Conservation (phyloP, 371 early-diverging fungal genomes). For the Mortierella sp. region DNA sequence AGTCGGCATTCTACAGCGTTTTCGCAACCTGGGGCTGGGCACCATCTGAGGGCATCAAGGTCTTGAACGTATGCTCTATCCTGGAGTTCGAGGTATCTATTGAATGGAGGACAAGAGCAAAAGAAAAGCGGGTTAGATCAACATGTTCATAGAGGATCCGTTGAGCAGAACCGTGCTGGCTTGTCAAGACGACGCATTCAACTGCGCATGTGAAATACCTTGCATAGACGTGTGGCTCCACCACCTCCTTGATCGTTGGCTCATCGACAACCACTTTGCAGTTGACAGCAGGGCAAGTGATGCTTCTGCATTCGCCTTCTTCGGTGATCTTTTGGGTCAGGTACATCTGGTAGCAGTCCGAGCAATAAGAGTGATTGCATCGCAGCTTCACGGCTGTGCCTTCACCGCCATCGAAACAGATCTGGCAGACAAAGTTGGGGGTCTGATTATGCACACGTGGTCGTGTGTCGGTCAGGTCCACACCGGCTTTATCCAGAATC, state of each 20-base stretch:
- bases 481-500: conserved; percentile 78
- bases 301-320: conserved; percentile 87
- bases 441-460: conserved; percentile 30
- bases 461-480: conserved; percentile 61
- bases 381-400: conserved; percentile 74
- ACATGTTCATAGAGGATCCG: conserved; percentile 49
- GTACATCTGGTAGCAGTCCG: conserved; percentile 85
- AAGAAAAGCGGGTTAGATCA: neutral
- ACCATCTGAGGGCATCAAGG: conserved; percentile 85
- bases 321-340: conserved; percentile 84
- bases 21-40: conserved; percentile 97
- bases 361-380: conserved; percentile 92
- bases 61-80: conserved; percentile 93
- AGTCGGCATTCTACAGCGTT: conserved; percentile 92
- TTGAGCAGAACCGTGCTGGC: conserved; percentile 72
- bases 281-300: conserved; percentile 82
- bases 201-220: conserved; percentile 69
- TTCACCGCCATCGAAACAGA: conserved; percentile 83
- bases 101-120: conserved; percentile 29
- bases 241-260: conserved; percentile 74
- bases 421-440: conserved; percentile 81
- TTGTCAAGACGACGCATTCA: too few species aligned
- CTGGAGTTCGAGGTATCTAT: conserved; percentile 81
- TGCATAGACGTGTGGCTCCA: conserved; percentile 57
- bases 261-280: conserved; percentile 89